phyloP scores from a whole-genome alignment of 225 moss, liverwort and hornwort species.

The Polytrichum formosum region DNA sequence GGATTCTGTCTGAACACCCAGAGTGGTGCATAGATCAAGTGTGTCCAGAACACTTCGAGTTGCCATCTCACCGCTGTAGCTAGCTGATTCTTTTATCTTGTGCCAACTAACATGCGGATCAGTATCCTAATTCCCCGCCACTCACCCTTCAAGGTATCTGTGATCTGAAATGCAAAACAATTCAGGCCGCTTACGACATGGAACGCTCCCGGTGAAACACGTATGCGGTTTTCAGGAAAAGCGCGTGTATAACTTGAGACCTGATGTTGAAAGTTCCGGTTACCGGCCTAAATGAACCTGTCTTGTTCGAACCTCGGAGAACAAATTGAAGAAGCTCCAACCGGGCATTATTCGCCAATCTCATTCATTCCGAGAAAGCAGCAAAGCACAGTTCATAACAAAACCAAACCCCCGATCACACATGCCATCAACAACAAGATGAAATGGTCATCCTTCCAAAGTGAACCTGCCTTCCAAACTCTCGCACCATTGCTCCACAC shows the following conservation, averaged over 20 bases:
- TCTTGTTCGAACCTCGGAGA: not conserved
- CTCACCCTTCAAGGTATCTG: not conserved
- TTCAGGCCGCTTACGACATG: not conserved
- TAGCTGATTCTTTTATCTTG: not conserved
- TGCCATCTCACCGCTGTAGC: constrained; percentile 23
- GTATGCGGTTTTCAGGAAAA: not conserved
- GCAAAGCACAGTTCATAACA: too few species aligned
- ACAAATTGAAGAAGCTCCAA: not conserved
- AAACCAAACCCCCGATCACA: too few species aligned
- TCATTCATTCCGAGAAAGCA: not conserved
- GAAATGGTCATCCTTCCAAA: too few species aligned
- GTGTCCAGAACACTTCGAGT: constrained; percentile 49
- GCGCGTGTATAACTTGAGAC: not conserved
- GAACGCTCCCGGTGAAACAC: not conserved
- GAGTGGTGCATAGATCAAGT: constrained; percentile 42
- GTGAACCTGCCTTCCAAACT: too few species aligned
- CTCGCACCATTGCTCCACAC: too few species aligned
- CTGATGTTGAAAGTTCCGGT: not conserved
- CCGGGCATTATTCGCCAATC: not conserved
- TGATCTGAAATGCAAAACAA: not conserved
- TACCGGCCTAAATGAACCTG: not conserved
- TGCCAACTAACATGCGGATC: not conserved
- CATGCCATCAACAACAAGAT: too few species aligned
- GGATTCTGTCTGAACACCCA: constrained; percentile 17
- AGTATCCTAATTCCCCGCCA: not conserved